These are phyloP conservation scores for Botryosphaeria agaves DNA, from an alignment of 2,329 filamentous ascomycete genomes.

Conservation along the genomic window DNA sequence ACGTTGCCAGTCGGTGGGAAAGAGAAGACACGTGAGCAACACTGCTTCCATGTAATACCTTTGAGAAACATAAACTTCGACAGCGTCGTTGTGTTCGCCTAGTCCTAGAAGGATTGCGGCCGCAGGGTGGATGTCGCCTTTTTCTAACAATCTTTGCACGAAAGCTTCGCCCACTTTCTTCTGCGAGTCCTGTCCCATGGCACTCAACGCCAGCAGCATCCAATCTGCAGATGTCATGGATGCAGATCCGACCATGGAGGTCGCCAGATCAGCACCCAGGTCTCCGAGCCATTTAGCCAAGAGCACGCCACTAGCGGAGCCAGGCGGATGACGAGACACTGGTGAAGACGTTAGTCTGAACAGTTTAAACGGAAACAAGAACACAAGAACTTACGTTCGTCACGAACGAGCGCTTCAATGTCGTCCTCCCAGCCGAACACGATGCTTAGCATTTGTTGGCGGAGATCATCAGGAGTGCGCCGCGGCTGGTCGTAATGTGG, in stretches of 20 bases:
- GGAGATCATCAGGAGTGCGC: conserved; percentile 50
- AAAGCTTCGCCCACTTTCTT: conserved; percentile 85
- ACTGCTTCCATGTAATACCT: conserved; percentile 86
- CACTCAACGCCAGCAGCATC: conserved; percentile 87
- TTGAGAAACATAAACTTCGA: conserved; percentile 89
- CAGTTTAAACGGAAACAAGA: not conserved
- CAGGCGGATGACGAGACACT: conserved; percentile 52
- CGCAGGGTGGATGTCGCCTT: conserved; percentile 78
- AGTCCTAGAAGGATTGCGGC: conserved; percentile 86
- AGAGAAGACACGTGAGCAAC: conserved; percentile 67
- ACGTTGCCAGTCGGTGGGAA: conserved; percentile 76
- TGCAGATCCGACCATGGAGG: conserved; percentile 54
- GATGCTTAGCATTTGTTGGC: conserved; percentile 77
- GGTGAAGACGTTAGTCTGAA: conserved; percentile 8
- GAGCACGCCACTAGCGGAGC: conserved; percentile 64
- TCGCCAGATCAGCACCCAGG: conserved; percentile 63
- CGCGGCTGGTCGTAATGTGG: conserved; percentile 32
- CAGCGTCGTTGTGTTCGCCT: conserved; percentile 82
- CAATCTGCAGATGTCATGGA: conserved; percentile 90
- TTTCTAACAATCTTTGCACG: conserved; percentile 76
- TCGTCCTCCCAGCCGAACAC: conserved; percentile 94
- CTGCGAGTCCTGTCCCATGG: conserved; percentile 60
- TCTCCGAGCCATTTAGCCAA: conserved; percentile 89
- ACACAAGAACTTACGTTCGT: conserved; percentile 43
- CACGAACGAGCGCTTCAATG: conserved; percentile 61